These are phyloP conservation scores for Hypsizygus marmoreus DNA, from an alignment of 768 basidiomycete genomes.

Conservation along the genomic window DNA sequence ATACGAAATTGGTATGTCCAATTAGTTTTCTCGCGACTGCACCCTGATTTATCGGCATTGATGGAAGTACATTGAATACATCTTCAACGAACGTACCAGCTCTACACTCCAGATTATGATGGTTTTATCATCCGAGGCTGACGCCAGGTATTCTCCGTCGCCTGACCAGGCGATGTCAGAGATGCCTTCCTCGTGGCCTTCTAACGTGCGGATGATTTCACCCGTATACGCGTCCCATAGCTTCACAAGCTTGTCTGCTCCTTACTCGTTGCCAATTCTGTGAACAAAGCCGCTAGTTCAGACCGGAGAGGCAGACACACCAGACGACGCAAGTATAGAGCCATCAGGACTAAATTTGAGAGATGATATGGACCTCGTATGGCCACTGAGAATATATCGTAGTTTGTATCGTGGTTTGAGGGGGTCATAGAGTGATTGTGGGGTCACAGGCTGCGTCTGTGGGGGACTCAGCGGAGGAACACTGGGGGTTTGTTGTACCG, in stretches of 20 bases:
- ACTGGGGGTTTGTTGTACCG: background rate
- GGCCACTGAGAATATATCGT: constrained; percentile 74
- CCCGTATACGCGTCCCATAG: constrained; percentile 78
- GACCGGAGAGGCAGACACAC: constrained; percentile 46
- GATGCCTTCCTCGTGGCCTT: constrained; percentile 80
- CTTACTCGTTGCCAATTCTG: constrained; percentile 49
- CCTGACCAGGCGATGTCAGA: constrained; percentile 90
- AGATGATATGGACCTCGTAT: constrained; percentile 78
- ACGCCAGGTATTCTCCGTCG: constrained; percentile 82
- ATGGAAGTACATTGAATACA: constrained; percentile 7
- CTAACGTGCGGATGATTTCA: constrained; percentile 69
- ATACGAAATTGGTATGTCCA: constrained; percentile 93
- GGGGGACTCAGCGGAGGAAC: constrained; percentile 1
- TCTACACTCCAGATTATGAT: constrained; percentile 85
- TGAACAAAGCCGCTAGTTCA: constrained; percentile 20
- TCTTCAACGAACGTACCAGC: constrained; percentile 39
- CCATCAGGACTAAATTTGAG: constrained; percentile 91
- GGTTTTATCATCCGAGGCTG: constrained; percentile 92
- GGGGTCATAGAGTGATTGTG: constrained; percentile 5
- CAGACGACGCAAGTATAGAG: constrained; percentile 75
- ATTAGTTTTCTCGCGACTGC: constrained; percentile 63
- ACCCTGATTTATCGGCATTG: constrained; percentile 40
- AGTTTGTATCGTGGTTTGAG: constrained; percentile 54
- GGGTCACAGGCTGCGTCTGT: background rate
- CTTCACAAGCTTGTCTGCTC: constrained; percentile 82